A percentile compares a stretch with the other conserved stretches of the same genome.
phyloP scores from a whole-genome alignment of 169 alveolate genomes.

The Plasmodium billcollinsi region DNA sequence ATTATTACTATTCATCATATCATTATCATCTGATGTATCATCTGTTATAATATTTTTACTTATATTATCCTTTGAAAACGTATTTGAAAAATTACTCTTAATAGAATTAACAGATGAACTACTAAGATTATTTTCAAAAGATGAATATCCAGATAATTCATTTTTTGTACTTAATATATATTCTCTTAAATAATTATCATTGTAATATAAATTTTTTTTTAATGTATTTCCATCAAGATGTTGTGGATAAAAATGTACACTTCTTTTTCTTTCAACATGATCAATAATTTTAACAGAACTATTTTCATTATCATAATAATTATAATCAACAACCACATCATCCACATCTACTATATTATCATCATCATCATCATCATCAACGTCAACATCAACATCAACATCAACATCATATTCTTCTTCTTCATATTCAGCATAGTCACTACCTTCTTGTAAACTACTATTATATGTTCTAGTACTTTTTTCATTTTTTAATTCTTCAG shows the following conservation, averaged over 20 bases:
- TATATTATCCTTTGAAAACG: constrained; percentile 1
- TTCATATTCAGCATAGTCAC: neutral
- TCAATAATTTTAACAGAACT: constrained; percentile 3
- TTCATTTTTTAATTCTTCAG: neutral
- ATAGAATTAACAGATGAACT: constrained; percentile 47
- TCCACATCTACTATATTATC: neutral
- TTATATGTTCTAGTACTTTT: neutral
- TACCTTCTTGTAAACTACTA: neutral
- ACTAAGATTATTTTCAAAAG: constrained; percentile 46
- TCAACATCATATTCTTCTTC: neutral
- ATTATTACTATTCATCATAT: constrained; percentile 36
- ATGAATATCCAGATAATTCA: constrained; percentile 18
- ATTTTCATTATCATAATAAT: neutral
- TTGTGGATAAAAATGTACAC: neutral
- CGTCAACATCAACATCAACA: neutral
- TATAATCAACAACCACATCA: neutral
- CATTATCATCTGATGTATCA: constrained; percentile 23
- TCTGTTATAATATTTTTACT: neutral
- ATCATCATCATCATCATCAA: neutral
- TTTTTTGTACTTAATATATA: constrained; percentile 14
- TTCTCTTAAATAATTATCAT: constrained; percentile 48
- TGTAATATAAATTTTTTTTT: constrained; percentile 13
- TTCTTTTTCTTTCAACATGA: neutral
- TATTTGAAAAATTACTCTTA: constrained; percentile 37
- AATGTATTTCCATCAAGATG: neutral